Conservation (phyloP, 495 filamentous ascomycete species). For the Annulohypoxylon nitens region DNA sequence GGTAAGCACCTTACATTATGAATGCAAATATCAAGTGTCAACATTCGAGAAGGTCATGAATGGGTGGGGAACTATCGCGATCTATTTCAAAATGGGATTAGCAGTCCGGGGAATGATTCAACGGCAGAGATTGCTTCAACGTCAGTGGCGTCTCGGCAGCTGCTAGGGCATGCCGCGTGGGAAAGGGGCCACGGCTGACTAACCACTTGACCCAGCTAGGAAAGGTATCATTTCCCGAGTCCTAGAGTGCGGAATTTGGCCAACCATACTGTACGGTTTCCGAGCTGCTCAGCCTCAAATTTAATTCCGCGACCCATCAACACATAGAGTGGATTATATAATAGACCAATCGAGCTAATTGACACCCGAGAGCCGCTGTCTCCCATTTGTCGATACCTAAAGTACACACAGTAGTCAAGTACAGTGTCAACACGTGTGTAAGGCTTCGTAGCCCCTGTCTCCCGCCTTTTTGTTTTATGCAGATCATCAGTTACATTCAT, state of each 20-base stretch:
- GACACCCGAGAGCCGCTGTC: neutral
- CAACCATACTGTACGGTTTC: neutral
- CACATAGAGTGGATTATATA: neutral
- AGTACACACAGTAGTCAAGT: neutral
- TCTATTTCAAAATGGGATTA: neutral
- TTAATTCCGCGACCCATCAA: neutral
- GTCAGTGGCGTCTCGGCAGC: neutral
- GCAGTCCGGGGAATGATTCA: neutral
- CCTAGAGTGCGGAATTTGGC: neutral
- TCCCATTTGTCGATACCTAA: neutral
- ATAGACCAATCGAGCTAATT: neutral
- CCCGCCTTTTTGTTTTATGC: neutral
- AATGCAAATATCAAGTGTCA: neutral
- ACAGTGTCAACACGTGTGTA: slow-evolving; percentile 2
- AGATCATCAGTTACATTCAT: slow-evolving; percentile 5
- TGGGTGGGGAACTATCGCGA: neutral
- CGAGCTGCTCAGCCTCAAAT: neutral
- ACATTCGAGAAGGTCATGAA: neutral
- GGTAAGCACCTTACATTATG: neutral
- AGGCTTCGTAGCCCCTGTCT: neutral
- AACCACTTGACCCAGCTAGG: neutral
- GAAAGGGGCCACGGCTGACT: neutral
- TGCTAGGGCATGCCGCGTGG: neutral
- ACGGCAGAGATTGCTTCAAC: neutral
- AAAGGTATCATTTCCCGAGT: neutral